Base-by-base conservation (phyloP, 2,329 filamentous ascomycete genomes). In the Colletotrichum endophyticum region DNA sequence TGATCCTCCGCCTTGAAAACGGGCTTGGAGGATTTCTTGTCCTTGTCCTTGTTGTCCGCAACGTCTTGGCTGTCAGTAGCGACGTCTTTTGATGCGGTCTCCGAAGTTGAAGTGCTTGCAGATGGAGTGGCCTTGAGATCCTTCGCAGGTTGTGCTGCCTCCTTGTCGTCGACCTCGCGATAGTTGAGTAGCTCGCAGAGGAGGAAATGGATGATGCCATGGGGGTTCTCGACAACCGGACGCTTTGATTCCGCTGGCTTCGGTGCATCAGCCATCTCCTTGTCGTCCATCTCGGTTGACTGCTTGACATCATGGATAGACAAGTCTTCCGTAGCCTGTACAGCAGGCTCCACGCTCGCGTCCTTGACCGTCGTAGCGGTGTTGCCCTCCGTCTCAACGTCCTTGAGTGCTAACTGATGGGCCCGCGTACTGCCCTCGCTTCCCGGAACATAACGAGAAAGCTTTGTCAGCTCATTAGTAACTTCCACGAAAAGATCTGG, bases 121-220 rank as follows among this genome's bases (percentile, higher is more conserved):
- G 84, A 79, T 75, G 85, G 79, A 70, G 81, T 83, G 8, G 83
- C 67, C 69, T 87, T 86, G 3, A 81, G 76, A 8, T 89, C 88
- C 75, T 90, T 90, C 8, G 85, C 80, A 63, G 83, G 80, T 68
- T 82, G 80, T 15, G 87, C 76, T 15, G 90, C 84, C 75, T 96
- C 94, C 81, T 94, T 96, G 81, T 99, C 96, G 49, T 98, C 95
- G 7, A 98, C 95, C 82, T 98, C 96, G 81, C 94, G 94, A 85
- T 98, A 99, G 67, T 95, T 96, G 72, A 98, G 89, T 62, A 99
- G 88, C 84, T 99, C 97, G 75, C 95, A 98, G 6, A 99, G 92
- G 27, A 99, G 89, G 84, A 98, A 99, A 81, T 99, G 95, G 74
- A 99, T 94, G 5, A 99, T 95, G 6, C 97, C 97, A 84, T 99